Evolutionary conservation across 1,284 basidiomycete genomes (phyloP).

Genomic region (Sporisorium scitamineum): DNA sequence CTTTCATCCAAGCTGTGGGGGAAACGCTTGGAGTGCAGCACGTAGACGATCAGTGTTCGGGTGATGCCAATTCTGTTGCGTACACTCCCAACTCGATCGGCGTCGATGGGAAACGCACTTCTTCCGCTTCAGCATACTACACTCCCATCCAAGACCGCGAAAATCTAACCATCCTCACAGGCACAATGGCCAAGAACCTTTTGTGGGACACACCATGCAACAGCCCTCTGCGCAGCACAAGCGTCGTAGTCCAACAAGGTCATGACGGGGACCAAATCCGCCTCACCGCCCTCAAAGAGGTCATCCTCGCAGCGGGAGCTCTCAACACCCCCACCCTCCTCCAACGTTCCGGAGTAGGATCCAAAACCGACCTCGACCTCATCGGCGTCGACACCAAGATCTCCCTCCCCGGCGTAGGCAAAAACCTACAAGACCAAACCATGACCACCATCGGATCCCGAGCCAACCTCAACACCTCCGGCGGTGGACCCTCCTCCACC

Average conservation of each 20-base stretch:
- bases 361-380: constrained; percentile 59
- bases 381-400: constrained; percentile 66
- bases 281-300: constrained; percentile 68
- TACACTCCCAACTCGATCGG: constrained; percentile 71
- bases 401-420: constrained; percentile 68
- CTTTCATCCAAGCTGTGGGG: constrained; percentile 73
- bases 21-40: constrained; percentile 73
- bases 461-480: constrained; percentile 39
- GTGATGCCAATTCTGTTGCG: constrained; percentile 74
- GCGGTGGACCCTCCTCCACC: constrained; percentile 56
- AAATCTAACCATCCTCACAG: constrained; percentile 75
- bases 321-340: constrained; percentile 71
- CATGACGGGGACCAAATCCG: constrained; percentile 34
- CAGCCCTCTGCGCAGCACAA: constrained; percentile 33
- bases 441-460: constrained; percentile 63
- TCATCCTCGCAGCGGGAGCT: constrained; percentile 71
- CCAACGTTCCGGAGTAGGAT: constrained; percentile 71
- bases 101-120: constrained; percentile 43
- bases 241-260: constrained; percentile 23
- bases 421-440: constrained; percentile 71
- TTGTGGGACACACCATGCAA: constrained; percentile 37
- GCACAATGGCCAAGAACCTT: constrained; percentile 67
- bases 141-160: constrained; percentile 71
- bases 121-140: constrained; percentile 72
- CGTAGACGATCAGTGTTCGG: constrained; percentile 74